Conservation (phyloP, 345 rosid species). For the Jatropha curcas region DNA sequence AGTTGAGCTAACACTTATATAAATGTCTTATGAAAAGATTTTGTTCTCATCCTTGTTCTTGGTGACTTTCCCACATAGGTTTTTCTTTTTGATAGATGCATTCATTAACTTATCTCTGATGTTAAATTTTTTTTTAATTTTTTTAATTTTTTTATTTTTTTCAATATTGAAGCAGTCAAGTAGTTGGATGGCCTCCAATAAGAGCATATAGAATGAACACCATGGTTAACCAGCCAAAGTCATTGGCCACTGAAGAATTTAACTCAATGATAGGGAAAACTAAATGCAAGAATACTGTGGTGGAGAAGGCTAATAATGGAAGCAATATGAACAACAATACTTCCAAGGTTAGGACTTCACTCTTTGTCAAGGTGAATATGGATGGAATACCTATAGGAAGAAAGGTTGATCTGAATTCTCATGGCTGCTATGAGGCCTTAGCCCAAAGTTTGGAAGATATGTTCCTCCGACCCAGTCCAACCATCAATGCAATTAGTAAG, state of each 20-base stretch:
- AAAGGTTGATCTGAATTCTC: conserved; percentile 75
- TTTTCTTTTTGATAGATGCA: neutral
- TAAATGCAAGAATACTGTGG: conserved; percentile 27
- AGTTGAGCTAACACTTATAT: neutral
- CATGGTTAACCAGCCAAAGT: conserved; percentile 69
- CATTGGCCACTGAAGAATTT: conserved; percentile 46
- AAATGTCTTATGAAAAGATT: neutral
- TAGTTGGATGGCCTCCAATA: conserved; percentile 98
- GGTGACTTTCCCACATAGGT: neutral
- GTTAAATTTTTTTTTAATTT: too few relatives aligned
- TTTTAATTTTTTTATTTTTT: neutral
- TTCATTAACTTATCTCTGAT: neutral
- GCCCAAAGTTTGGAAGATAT: conserved; percentile 68
- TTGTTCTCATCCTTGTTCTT: neutral
- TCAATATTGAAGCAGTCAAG: conserved; percentile 51
- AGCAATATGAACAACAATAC: conserved; percentile 27
- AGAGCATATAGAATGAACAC: conserved; percentile 74
- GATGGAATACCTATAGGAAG: conserved; percentile 94
- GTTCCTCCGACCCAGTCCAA: conserved; percentile 54
- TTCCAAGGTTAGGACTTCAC: conserved; percentile 45
- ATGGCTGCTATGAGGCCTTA: conserved; percentile 66
- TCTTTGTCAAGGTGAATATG: conserved; percentile 89
- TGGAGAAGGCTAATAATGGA: conserved; percentile 31
- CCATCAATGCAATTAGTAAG: conserved; percentile 38
- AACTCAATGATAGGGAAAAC: conserved; percentile 34